Conservation (phyloP, 2,329 filamentous ascomycete genomes). For the Clonostachys rhizophaga region DNA sequence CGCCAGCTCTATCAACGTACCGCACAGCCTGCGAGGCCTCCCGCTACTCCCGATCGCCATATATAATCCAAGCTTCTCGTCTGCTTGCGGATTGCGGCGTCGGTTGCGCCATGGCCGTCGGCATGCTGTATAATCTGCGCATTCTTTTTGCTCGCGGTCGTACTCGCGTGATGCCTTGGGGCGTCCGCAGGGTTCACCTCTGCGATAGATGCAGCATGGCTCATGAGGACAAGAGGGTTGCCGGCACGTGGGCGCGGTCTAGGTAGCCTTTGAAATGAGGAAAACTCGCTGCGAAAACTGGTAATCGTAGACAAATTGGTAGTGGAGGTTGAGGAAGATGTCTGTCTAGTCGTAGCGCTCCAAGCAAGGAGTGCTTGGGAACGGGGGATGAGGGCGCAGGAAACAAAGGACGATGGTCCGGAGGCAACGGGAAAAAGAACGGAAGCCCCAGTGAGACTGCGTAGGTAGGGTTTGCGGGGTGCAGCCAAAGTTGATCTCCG, state of each 20-base stretch:
- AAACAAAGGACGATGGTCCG: too few species aligned
- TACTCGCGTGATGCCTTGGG: constrained; percentile 16
- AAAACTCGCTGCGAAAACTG: too few species aligned
- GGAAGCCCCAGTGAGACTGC: too few species aligned
- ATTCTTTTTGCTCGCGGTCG: constrained; percentile 16
- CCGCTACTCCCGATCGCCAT: constrained; percentile 77
- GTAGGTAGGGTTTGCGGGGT: too few species aligned
- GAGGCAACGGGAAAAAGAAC: too few species aligned
- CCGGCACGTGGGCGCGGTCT: too few species aligned
- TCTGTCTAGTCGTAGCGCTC: too few species aligned
- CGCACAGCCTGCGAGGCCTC: constrained; percentile 86
- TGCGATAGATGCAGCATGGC: constrained; percentile 53
- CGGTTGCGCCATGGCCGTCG: constrained; percentile 23
- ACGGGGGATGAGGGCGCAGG: background rate
- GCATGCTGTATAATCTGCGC: background rate
- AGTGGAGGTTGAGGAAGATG: too few species aligned
- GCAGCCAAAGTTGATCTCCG: too few species aligned
- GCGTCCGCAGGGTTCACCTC: constrained; percentile 12
- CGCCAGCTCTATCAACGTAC: constrained; percentile 47
- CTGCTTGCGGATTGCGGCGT: constrained; percentile 33
- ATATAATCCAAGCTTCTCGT: constrained; percentile 77
- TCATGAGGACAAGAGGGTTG: constrained; percentile 30
- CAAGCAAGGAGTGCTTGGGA: background rate
- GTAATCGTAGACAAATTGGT: too few species aligned
- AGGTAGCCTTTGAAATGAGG: too few species aligned